Base-by-base conservation (phyloP, 2,329 filamentous ascomycete species). In the Orbilia javanica region DNA sequence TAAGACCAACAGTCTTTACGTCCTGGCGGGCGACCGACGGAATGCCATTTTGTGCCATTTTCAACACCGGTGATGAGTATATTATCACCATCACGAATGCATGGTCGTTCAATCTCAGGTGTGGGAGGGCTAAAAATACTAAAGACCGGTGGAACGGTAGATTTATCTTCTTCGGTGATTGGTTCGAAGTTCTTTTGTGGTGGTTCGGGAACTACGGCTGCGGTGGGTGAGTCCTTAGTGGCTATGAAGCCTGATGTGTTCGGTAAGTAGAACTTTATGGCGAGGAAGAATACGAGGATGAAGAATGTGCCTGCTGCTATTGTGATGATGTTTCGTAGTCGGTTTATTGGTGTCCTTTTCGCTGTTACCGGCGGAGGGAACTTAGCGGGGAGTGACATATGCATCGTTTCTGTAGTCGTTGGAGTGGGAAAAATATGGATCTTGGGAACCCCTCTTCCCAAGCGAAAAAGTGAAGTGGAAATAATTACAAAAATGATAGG, bases 31-130 rank as follows among this genome's bases (percentile, higher is more conserved):
- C 67, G 67, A 20, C 67, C 53, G 25, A 72, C 74, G 10, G 74
- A 78, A 20, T 72, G 53, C 74, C 74, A 78, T 6, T 34, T 15
- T 31, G 74, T 72, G 6, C 10, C 11, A 18, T 62, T 63, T 22
- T 72, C n/a, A 10, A 42, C 67, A 1, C 25, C 20, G 3, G 67
- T 78, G 31, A 46, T 52, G 20, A 65, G 34, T 48, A 67, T 10
- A 13, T 15, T 27, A 10, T 25, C 20, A n/a, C 71, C 74, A 5
- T 66, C 67, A 13, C 62, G 52, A 20, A 78, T 50, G 6, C 62
- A 57, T 15, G 27, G 44, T 29, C 50, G 60, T 22, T 77, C 60
- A 31, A 52, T 46, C 1, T 52, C 62, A 11, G 72, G 22, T 20
- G 5, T 36, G 1, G 72, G 72, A 5, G 65, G 66, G 13, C 31